phyloP scores from a whole-genome alignment of 805 yeast genomes.

The Yamadazyma sp. region DNA sequence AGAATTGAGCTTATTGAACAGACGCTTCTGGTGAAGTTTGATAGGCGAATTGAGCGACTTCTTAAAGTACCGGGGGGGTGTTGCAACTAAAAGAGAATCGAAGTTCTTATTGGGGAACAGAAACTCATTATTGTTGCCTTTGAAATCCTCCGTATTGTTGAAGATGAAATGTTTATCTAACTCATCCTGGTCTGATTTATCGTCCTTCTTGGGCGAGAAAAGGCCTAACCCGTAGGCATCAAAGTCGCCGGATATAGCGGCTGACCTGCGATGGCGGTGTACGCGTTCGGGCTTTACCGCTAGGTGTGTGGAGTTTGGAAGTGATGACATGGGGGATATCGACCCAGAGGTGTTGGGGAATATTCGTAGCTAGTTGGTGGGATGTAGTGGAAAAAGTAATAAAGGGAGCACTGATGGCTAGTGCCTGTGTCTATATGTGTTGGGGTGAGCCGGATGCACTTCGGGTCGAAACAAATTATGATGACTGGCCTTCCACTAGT shows the following conservation, averaged over 20 bases:
- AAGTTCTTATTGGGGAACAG: conserved; percentile 27
- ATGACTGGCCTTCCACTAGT: too few relatives aligned
- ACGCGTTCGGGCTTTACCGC: conserved; percentile 33
- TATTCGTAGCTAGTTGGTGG: too few relatives aligned
- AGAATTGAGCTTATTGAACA: conserved; percentile 10
- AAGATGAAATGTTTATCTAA: conserved; percentile 29
- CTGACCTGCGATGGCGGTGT: conserved; percentile 82
- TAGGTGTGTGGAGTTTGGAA: conserved; percentile 15
- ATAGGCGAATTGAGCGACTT: conserved; percentile 35
- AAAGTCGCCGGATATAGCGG: conserved; percentile 86
- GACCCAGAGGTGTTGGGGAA: too few relatives aligned
- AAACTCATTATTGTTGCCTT: conserved; percentile 23
- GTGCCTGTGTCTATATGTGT: too few relatives aligned
- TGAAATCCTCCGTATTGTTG: conserved; percentile 38
- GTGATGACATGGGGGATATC: conserved; percentile 13
- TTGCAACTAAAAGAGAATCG: conserved; percentile 11
- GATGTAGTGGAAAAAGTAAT: too few relatives aligned
- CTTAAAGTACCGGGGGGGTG: conserved; percentile 15
- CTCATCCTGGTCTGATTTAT: conserved; percentile 14
- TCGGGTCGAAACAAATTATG: too few relatives aligned
- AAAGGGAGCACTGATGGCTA: too few relatives aligned
- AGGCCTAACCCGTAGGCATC: conserved; percentile 47
- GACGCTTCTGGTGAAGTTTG: conserved; percentile 23
- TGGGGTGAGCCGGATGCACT: too few relatives aligned
- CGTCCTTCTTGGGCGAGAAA: conserved; percentile 20